phyloP scores from a whole-genome alignment of 805 yeast genomes.

The Hanseniaspora hatyaiensis region DNA sequence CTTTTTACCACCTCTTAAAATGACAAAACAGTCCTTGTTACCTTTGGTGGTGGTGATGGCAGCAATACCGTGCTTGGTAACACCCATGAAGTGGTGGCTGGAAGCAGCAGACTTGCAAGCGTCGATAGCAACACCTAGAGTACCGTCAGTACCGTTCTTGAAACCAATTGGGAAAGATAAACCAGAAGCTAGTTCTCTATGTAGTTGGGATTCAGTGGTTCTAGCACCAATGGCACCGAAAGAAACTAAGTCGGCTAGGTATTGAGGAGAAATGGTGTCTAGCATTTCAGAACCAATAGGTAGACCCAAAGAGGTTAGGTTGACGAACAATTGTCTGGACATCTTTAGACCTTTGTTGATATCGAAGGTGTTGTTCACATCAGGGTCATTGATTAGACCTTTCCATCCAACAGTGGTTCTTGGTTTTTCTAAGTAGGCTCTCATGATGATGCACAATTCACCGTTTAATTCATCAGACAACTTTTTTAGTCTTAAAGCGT shows the following conservation, averaged over 20 bases:
- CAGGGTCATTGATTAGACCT: constrained; percentile 95
- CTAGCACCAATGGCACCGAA: constrained; percentile 99
- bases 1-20: constrained; percentile 88
- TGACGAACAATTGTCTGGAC: constrained; percentile 73
- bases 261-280: constrained; percentile 96
- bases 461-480: constrained; percentile 58
- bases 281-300: constrained; percentile 98
- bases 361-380: constrained; percentile 80
- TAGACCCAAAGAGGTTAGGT: constrained; percentile 63
- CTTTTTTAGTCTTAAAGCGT: constrained; percentile 57
- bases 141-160: constrained; percentile 97
- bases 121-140: constrained; percentile 82
- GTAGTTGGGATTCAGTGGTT: constrained; percentile 95
- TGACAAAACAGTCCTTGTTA: constrained; percentile 85
- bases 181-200: constrained; percentile 95
- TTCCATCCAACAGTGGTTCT: constrained; percentile 99
- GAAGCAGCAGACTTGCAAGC: constrained; percentile 86
- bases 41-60: constrained; percentile 95
- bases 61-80: constrained; percentile 92
- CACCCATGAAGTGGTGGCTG: constrained; percentile 93
- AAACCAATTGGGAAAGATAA: constrained; percentile 97
- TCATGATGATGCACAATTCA: constrained; percentile 80
- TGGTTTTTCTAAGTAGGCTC: constrained; percentile 96
- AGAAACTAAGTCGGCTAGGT: constrained; percentile 75
- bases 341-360: constrained; percentile 88